A percentile compares a stretch with the other conserved stretches of the same genome.
Evolutionary conservation across 108 stramenopile genomes (phyloP).

Genomic region (Cylindrotheca fusiformis): DNA sequence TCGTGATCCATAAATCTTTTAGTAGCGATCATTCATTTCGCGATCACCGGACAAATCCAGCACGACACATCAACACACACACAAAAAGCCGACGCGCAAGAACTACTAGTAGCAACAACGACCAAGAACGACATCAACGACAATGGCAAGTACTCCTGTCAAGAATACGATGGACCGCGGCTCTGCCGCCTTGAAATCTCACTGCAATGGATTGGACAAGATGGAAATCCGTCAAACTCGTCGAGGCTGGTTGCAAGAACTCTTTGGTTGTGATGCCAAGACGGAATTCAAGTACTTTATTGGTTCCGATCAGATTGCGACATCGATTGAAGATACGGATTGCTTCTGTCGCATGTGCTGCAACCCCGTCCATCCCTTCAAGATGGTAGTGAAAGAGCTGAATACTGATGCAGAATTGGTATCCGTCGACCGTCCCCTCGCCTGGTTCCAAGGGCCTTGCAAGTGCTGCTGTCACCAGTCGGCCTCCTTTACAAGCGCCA

Average conservation of each 20-base stretch:
- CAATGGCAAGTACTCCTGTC: too few species aligned
- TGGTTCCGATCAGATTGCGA: slow-evolving; percentile 35
- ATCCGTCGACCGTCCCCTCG: slow-evolving; percentile 46
- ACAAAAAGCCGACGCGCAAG: too few species aligned
- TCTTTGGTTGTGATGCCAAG: slow-evolving; percentile 51
- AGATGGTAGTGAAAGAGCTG: slow-evolving; percentile 40
- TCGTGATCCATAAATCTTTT: too few species aligned
- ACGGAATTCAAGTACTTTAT: slow-evolving; percentile 63
- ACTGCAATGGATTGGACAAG: slow-evolving; percentile 17
- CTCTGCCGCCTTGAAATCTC: slow-evolving; percentile 41
- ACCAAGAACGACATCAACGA: too few species aligned
- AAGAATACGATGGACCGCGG: slow-evolving; percentile 47
- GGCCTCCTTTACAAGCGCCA: slow-evolving; percentile 32
- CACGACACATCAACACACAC: too few species aligned
- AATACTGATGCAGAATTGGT: slow-evolving; percentile 41
- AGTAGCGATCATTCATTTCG: too few species aligned
- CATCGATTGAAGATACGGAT: slow-evolving; percentile 49
- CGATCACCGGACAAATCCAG: too few species aligned
- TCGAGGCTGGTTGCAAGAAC: slow-evolving; percentile 37
- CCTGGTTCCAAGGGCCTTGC: slow-evolving; percentile 33
- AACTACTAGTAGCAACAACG: too few species aligned
- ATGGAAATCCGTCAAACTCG: slow-evolving; percentile 53
- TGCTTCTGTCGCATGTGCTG: slow-evolving; percentile 54
- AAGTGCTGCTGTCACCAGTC: slow-evolving; percentile 73
- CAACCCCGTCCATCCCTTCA: slow-evolving; percentile 34